phyloP scores from a whole-genome alignment of 2,329 filamentous ascomycete species.

The Rosellinia necatrix region DNA sequence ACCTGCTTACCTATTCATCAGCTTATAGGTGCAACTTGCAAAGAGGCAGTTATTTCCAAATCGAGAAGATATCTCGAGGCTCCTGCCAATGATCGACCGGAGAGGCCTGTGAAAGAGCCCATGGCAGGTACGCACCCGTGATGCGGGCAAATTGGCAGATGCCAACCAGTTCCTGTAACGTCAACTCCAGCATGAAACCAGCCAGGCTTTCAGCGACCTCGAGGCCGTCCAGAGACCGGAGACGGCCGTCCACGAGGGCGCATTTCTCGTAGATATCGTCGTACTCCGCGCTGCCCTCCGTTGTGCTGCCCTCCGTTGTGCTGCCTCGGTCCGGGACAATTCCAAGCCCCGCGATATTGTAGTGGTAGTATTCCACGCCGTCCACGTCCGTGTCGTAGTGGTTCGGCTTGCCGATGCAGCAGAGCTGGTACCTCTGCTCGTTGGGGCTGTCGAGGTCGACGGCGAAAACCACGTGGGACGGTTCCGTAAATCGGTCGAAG shows the following conservation, averaged over 20 bases:
- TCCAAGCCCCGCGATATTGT: neutral
- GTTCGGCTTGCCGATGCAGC: neutral
- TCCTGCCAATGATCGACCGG: conserved; percentile 1
- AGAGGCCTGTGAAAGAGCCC: neutral
- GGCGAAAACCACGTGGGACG: neutral
- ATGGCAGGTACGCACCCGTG: neutral
- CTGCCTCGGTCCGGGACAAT: neutral
- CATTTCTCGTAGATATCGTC: neutral
- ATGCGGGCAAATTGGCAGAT: neutral
- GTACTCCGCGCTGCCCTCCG: neutral
- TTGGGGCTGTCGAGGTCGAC: neutral
- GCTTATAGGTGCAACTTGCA: too few relatives aligned
- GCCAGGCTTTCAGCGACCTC: neutral
- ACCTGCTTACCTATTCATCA: too few relatives aligned
- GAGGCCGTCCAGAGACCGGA: neutral
- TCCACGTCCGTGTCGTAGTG: neutral
- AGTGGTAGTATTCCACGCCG: neutral
- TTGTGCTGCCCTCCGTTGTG: too few relatives aligned
- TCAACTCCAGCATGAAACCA: neutral
- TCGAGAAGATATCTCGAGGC: neutral
- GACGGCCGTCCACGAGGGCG: neutral
- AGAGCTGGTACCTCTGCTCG: neutral
- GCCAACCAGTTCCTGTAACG: neutral
- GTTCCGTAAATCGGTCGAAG: neutral
- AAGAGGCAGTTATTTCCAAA: too few relatives aligned